Evolutionary conservation across 225 moss, liverwort and hornwort genomes (phyloP).

Genomic region (Climacium dendroides): DNA sequence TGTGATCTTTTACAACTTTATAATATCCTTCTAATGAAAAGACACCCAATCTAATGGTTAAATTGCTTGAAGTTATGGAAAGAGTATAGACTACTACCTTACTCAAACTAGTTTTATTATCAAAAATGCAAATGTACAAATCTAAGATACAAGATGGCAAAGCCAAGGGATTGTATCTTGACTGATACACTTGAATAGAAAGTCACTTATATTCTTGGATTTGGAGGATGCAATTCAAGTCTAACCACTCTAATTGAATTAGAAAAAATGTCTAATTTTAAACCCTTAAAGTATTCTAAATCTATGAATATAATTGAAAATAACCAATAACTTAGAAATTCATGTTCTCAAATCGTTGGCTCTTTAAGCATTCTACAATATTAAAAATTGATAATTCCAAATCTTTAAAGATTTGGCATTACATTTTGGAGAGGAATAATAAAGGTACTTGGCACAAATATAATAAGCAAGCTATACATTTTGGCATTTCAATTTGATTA

Average conservation of each 20-base stretch:
- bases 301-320: neutral
- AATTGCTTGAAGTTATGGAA: neutral
- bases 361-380: neutral
- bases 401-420: neutral
- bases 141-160: neutral
- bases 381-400: neutral
- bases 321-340: neutral
- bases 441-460: neutral
- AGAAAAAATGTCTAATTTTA: neutral
- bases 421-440: neutral
- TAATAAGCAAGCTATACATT: accelerated
- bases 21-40: neutral
- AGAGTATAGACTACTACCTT: neutral
- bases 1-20: neutral
- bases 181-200: accelerated
- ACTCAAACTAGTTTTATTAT: neutral
- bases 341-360: neutral
- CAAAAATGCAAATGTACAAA: neutral
- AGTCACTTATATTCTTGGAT: neutral
- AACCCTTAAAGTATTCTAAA: accelerated
- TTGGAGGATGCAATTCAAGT: neutral
- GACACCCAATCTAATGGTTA: neutral
- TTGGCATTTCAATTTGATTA: neutral
- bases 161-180: neutral
- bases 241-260: neutral